Evolutionary conservation across 192 early-diverging fungal species (phyloP).

Genomic region (Rhizoclosmatium sp.): DNA sequence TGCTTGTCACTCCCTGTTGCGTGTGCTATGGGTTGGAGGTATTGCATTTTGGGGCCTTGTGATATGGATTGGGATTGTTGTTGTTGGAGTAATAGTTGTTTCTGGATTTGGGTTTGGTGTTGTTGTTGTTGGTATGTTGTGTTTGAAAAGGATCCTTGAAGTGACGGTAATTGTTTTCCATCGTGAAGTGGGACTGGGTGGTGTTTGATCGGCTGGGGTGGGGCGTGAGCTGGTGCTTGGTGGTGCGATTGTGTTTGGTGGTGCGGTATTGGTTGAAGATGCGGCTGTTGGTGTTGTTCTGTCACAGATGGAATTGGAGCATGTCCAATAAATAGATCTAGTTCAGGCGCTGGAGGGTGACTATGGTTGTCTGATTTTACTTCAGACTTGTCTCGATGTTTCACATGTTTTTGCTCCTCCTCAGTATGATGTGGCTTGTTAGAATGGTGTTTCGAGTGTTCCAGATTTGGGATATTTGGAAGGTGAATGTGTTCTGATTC

Average conservation of each 20-base stretch:
- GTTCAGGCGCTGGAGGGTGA: background rate
- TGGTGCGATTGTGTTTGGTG: background rate
- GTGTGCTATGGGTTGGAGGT: constrained; percentile 17
- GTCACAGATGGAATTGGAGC: background rate
- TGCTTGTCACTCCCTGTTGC: background rate
- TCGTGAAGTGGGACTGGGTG: background rate
- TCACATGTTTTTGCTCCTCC: background rate
- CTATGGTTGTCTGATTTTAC: background rate
- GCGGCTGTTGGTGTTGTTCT: background rate
- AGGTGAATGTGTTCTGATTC: constrained; percentile 24
- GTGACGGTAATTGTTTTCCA: background rate
- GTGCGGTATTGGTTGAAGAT: background rate
- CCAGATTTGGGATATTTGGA: constrained; percentile 2
- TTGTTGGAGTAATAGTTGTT: constrained; percentile 21
- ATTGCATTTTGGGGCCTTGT: constrained; percentile 3
- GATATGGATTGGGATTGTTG: background rate
- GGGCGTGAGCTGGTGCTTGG: background rate
- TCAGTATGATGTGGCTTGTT: background rate
- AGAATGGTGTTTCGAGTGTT: constrained; percentile 8
- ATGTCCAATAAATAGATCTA: constrained; percentile 21
- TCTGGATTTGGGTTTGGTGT: constrained; percentile 28
- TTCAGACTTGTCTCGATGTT: background rate
- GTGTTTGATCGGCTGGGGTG: background rate
- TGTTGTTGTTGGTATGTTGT: constrained; percentile 17
- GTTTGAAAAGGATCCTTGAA: background rate